These are phyloP conservation scores for Coccomyxa sp. DNA, from an alignment of 139 green algal species.

Conservation along the genomic window DNA sequence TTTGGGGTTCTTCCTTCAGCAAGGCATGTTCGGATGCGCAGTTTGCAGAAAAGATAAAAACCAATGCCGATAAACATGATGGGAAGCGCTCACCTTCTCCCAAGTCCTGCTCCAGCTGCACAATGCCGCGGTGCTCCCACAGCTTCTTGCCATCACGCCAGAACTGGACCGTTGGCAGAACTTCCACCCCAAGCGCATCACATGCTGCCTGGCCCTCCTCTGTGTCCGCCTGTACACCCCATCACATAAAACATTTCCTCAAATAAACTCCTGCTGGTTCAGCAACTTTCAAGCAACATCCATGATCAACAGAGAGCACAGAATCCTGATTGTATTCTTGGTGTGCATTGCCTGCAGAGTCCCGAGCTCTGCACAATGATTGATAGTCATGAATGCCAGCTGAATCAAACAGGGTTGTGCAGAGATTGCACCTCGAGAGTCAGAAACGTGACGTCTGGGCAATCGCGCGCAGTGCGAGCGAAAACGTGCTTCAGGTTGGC, in stretches of 20 bases:
- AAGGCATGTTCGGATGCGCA: background rate
- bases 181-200: slow-evolving; percentile 60
- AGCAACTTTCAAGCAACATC: background rate
- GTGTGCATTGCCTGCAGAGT: background rate
- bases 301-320: background rate
- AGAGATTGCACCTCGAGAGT: slow-evolving; percentile 37
- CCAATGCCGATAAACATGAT: background rate
- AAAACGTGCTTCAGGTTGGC: slow-evolving; percentile 67
- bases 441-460: slow-evolving; percentile 67
- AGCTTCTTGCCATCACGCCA: slow-evolving; percentile 54
- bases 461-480: slow-evolving; percentile 66
- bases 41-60: too few relatives aligned
- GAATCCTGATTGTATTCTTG: background rate
- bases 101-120: slow-evolving; percentile 54
- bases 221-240: slow-evolving; percentile 39
- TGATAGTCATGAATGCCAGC: background rate
- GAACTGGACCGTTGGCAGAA: slow-evolving; percentile 80
- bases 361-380: background rate
- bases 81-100: slow-evolving; percentile 43
- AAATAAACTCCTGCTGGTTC: background rate
- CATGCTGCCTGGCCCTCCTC: slow-evolving; percentile 43
- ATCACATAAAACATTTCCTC: background rate
- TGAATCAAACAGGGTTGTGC: background rate
- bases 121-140: slow-evolving; percentile 72
- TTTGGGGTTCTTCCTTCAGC: background rate